Base-by-base conservation (phyloP, 352 stramenopile genomes). In the Phytopythium sindhum region DNA sequence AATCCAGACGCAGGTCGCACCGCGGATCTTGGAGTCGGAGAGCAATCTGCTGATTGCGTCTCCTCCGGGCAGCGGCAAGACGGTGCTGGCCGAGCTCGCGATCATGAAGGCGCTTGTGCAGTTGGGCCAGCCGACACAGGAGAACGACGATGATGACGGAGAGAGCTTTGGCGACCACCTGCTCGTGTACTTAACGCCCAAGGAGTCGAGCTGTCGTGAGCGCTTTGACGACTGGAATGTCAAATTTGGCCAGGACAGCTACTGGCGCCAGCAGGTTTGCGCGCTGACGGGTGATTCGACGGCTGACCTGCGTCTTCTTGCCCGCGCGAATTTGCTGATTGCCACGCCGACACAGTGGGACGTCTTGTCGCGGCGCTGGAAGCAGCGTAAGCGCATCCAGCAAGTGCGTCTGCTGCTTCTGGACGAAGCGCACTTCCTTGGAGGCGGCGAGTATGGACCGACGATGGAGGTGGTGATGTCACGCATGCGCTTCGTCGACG, bases 1-100 rank as follows among this genome's bases (percentile, higher is more conserved):
- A 15, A 98, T 99, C 55, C 98, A 99, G 81, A 99, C 98, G 29
- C 98, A 99, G 69, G 80, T 97, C 24, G 94, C 99, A 37, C 90
- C 96, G 44, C 95, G 97, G 51, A 77, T 99, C 21, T 89, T 99
- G 59, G 97, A 99, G 69, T 98, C 87, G 0, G 91, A 98, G 42
- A 89, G 84, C 42, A 99, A 99, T 63, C 81, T 97, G 51, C 85
- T 99, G 24, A 77, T 99, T 42, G 98, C 94, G 39, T 97, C 97
- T 11, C 96, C 97, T 19, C 91, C 95, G 28, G 97, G 97, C 42
- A 98, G 90, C 53, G 97, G 97, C 41, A 99, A 99, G 75, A 92
- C 79, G 2, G 85, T 97, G 31, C 89, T 98, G 52, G 96, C 90
- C 17, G 97, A 99, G 70, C 89, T 99, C 54, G 97, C 97, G 12